Evolutionary conservation across 805 yeast genomes (phyloP).

Genomic region (Candida boleticola): DNA sequence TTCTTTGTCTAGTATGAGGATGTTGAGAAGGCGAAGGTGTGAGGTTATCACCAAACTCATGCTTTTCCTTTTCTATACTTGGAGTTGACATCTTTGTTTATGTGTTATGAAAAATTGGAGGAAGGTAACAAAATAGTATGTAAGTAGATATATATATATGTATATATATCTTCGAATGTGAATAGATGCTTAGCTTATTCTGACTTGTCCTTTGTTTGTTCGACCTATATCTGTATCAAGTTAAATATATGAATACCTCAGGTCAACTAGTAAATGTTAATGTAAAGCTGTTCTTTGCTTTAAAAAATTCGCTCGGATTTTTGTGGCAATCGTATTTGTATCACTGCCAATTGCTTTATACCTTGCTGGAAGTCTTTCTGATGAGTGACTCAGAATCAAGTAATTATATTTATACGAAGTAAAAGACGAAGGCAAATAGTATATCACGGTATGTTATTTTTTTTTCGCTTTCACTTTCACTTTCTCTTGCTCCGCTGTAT

Average conservation of each 20-base stretch:
- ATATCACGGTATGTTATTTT: neutral
- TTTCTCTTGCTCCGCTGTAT: neutral
- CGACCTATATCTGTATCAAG: neutral
- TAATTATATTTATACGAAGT: too few relatives aligned
- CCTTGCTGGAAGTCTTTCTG: too few relatives aligned
- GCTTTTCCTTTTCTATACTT: neutral
- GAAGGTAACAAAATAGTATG: too few relatives aligned
- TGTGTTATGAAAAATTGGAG: neutral
- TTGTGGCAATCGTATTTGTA: too few relatives aligned
- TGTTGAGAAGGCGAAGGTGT: conserved; percentile 27
- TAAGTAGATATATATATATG: too few relatives aligned
- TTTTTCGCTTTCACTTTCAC: neutral
- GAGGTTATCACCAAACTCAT: conserved; percentile 8
- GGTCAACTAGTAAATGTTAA: too few relatives aligned
- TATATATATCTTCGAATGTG: neutral
- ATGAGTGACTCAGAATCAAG: too few relatives aligned
- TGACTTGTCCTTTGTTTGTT: too few relatives aligned
- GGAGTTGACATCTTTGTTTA: neutral
- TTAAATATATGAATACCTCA: neutral
- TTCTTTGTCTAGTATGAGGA: conserved; percentile 43
- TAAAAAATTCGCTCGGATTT: too few relatives aligned
- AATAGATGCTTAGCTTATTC: too few relatives aligned
- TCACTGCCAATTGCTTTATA: too few relatives aligned
- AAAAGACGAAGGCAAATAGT: conserved; percentile 1
- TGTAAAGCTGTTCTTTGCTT: too few relatives aligned